Conservation (phyloP, 495 filamentous ascomycete genomes). For the Aspergillus diversus region DNA sequence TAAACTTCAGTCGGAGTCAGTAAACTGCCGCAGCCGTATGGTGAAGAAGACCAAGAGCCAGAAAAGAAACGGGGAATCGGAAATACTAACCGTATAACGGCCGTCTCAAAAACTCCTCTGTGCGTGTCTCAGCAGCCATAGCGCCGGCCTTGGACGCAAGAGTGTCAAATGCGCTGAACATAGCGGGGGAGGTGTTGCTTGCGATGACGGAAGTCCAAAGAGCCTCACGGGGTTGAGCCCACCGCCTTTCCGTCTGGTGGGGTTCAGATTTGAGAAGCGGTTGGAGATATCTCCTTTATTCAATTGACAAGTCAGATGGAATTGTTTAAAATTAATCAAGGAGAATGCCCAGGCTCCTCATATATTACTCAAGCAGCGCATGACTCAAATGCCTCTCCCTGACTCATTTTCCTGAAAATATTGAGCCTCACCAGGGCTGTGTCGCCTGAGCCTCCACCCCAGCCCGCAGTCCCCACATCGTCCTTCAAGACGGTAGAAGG, state of each 20-base stretch:
- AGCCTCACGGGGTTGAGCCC: constrained; percentile 1
- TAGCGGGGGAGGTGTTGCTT: neutral
- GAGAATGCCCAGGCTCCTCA: too few species aligned
- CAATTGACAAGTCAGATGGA: neutral
- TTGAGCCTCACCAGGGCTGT: too few species aligned
- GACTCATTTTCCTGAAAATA: too few species aligned
- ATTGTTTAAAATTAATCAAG: too few species aligned
- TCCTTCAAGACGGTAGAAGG: too few species aligned
- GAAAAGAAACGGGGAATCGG: constrained; percentile 15
- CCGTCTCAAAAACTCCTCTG: constrained; percentile 60
- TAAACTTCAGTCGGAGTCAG: constrained; percentile 64
- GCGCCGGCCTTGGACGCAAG: neutral
- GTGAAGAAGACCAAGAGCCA: neutral
- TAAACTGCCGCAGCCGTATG: neutral
- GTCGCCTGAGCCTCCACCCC: too few species aligned
- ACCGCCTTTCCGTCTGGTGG: neutral
- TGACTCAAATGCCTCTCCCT: too few species aligned
- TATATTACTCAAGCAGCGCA: too few species aligned
- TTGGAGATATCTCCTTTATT: neutral
- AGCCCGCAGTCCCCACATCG: too few species aligned
- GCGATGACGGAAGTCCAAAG: neutral
- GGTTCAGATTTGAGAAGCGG: neutral
- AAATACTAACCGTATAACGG: constrained; percentile 63
- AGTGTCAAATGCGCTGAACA: neutral
- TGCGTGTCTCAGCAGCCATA: constrained; percentile 24